These are phyloP conservation scores for Emericellopsis terricola DNA, from an alignment of 495 filamentous ascomycete species.

Conservation along the genomic window DNA sequence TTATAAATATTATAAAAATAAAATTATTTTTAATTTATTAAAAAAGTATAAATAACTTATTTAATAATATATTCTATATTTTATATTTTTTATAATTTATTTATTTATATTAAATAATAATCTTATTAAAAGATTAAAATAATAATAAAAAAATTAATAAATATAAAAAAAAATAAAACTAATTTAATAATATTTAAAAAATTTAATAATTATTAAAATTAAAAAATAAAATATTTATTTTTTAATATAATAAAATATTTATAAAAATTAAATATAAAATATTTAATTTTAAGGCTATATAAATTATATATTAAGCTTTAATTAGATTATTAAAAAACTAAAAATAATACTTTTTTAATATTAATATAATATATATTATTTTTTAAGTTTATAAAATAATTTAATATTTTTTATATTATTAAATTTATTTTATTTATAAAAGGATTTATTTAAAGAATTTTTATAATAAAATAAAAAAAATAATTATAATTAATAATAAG, in stretches of 20 bases:
- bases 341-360: not conserved
- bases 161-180: not conserved
- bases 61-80: not conserved
- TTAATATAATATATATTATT: not conserved
- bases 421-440: not conserved
- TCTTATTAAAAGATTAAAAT: not conserved
- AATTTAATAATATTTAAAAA: not conserved
- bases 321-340: not conserved
- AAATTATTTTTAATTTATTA: not conserved
- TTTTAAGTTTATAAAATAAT: not conserved
- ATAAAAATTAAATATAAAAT: not conserved
- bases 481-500: not conserved
- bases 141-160: not conserved
- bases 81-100: not conserved
- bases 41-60: not conserved
- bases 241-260: not conserved
- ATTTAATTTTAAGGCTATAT: too few species aligned
- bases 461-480: not conserved
- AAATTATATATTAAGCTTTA: not conserved
- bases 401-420: not conserved
- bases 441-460: not conserved
- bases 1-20: not conserved
- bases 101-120: not conserved
- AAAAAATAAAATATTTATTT: not conserved
- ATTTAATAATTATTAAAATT: not conserved